Evolutionary conservation across 176 grass and related monocot genomes (phyloP).

Genomic region (Puya raimondii): DNA sequence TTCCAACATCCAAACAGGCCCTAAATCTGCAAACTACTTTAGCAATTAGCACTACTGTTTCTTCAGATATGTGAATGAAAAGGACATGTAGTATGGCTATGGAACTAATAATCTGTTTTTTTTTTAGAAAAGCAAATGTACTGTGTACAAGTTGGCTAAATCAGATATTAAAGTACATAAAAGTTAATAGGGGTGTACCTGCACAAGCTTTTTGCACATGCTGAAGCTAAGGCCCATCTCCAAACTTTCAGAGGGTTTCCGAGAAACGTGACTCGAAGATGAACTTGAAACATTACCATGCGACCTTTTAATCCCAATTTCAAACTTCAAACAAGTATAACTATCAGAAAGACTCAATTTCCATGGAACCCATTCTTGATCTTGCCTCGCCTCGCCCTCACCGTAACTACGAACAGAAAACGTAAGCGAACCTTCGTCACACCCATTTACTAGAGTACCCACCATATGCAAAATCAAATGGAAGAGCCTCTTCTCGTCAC

Average conservation of each 20-base stretch:
- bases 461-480: constrained; percentile 87
- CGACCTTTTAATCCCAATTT: constrained; percentile 44
- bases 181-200: constrained; percentile 25
- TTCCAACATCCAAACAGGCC: too few species aligned
- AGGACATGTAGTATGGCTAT: too few species aligned
- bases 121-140: too few species aligned
- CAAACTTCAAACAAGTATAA: constrained; percentile 75
- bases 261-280: constrained; percentile 17
- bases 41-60: too few species aligned
- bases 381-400: constrained; percentile 47
- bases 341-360: constrained; percentile 61
- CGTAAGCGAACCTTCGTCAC: constrained; percentile 33
- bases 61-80: too few species aligned
- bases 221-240: constrained; percentile 84
- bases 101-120: too few species aligned
- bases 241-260: constrained; percentile 27
- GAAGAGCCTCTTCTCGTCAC: constrained; percentile 91
- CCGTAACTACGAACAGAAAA: constrained; percentile 54
- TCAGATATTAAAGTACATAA: background rate
- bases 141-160: background rate
- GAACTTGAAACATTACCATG: constrained; percentile 18
- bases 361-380: constrained; percentile 59
- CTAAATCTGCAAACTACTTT: too few species aligned
- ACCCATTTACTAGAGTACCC: constrained; percentile 48
- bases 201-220: constrained; percentile 70